Percentiles rank a stretch among this genome's conserved stretches.
Conservation (phyloP, 306 rosid species). For the Ammopiptanthus mongolicus region DNA sequence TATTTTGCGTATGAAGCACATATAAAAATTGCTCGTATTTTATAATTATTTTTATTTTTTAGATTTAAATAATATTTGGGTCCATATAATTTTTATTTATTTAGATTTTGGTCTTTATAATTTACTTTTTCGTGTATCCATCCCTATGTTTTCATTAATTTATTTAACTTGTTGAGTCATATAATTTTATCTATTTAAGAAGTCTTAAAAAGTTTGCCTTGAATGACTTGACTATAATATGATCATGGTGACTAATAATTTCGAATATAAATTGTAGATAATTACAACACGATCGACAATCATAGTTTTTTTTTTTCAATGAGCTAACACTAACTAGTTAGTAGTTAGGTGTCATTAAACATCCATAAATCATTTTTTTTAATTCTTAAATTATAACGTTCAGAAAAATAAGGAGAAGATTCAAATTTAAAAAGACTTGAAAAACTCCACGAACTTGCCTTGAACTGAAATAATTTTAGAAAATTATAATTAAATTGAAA, state of each 20-base stretch:
- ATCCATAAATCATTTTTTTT: background rate
- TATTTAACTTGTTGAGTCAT: background rate
- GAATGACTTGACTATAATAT: too few species aligned
- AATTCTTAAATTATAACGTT: background rate
- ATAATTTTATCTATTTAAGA: background rate
- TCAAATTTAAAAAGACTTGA: background rate
- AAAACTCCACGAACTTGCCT: background rate
- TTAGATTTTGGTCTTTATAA: too few species aligned
- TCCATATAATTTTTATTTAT: too few species aligned
- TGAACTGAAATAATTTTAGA: background rate
- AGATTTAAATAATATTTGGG: too few species aligned
- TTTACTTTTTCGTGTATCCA: too few species aligned
- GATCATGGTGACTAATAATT: background rate
- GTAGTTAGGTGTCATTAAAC: conserved; percentile 16
- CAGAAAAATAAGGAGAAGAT: background rate
- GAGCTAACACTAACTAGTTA: background rate
- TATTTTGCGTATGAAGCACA: conserved; percentile 2
- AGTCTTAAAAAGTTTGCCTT: too few species aligned
- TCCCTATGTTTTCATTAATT: too few species aligned
- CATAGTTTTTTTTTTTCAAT: background rate
- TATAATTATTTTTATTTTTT: background rate
- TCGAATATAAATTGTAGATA: background rate
- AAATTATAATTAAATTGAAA: background rate
- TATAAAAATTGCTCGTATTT: background rate
- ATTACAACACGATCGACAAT: background rate